Base-by-base conservation (phyloP, 306 rosid genomes). In the Pachyrhizus erosus region DNA sequence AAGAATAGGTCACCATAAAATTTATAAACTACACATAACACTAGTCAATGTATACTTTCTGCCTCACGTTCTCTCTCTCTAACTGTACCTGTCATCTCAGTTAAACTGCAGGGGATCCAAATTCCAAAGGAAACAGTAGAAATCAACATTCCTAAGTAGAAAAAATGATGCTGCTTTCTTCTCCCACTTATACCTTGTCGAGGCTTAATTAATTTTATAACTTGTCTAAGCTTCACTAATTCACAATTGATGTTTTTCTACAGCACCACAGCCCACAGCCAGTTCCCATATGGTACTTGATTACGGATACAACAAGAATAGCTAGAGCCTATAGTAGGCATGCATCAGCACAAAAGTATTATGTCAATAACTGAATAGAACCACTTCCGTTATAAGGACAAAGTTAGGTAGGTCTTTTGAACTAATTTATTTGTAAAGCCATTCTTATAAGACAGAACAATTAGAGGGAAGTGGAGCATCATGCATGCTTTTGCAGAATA, bases 341-440 rank as follows among this genome's bases (percentile, higher is more conserved):
- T 49, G 40, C 58, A 76, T 17, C 42, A 14, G 40, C 42, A 58
- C 58, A 76, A 57, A 37, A 27, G 57, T 21, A 55, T 76, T 60
- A 58, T 58, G 3, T 14, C 40, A 42, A 55, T 55, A 55, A 62
- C 27, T 58, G 17, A 40, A 13, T 7, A 75, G 43, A 21, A 58
- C 11, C 46, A 75, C 57, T 15, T 58, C 11, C 11, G 8, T 24
- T 4, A 1, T 40, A 1, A 4, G 60, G 8, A 64, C 20, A 64
- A 46, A 77, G 29, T 23, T 77, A 62, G 60, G 61, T 77, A 62
- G 60, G 61, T 29, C 46, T 33, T 54, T 13, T 78, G 31, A 0
- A 54, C 49, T 66, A 49, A 65, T 21, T 7, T 77, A 29, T 31
- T 29, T 29, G 33, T 29, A 42, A 13, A 62, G 54, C 17, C 9